Conservation (phyloP, 1,284 basidiomycete genomes). For the Albatrellus sp. region DNA sequence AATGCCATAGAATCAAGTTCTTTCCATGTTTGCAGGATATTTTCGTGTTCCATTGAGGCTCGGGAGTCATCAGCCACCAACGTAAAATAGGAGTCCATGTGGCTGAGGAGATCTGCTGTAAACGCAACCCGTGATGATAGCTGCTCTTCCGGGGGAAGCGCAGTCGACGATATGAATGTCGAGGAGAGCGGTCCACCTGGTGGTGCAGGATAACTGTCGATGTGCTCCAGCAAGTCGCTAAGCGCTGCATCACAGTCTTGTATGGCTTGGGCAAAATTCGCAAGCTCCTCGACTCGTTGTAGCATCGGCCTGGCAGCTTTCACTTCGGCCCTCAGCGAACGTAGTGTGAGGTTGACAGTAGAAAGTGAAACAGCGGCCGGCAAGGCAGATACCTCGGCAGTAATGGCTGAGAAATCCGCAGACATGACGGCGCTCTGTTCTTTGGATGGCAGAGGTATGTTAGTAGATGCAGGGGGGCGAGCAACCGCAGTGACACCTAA, state of each 20-base stretch:
- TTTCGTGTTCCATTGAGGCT: constrained; percentile 41
- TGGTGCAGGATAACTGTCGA: constrained; percentile 59
- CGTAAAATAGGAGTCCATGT: constrained; percentile 29
- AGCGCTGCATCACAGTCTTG: constrained; percentile 56
- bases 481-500: constrained; percentile 46
- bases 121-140: constrained; percentile 48
- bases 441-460: constrained; percentile 36
- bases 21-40: constrained; percentile 64
- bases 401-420: constrained; percentile 32
- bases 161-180: constrained; percentile 27
- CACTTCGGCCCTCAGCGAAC: constrained; percentile 47
- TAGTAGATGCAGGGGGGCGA: constrained; percentile 28
- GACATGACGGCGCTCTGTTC: constrained; percentile 33
- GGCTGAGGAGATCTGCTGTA: constrained; percentile 37
- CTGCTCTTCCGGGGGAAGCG: constrained; percentile 48
- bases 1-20: constrained; percentile 71
- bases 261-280: constrained; percentile 34
- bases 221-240: constrained; percentile 71
- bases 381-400: constrained; percentile 31
- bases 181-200: constrained; percentile 42
- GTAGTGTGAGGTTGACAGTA: constrained; percentile 40
- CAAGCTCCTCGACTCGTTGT: constrained; percentile 37
- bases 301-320: constrained; percentile 36
- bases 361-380: constrained; percentile 27
- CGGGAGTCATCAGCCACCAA: constrained; percentile 42